These are phyloP conservation scores for Agastache rugosa DNA, from an alignment of 257 asterid genomes.

Conservation along the genomic window DNA sequence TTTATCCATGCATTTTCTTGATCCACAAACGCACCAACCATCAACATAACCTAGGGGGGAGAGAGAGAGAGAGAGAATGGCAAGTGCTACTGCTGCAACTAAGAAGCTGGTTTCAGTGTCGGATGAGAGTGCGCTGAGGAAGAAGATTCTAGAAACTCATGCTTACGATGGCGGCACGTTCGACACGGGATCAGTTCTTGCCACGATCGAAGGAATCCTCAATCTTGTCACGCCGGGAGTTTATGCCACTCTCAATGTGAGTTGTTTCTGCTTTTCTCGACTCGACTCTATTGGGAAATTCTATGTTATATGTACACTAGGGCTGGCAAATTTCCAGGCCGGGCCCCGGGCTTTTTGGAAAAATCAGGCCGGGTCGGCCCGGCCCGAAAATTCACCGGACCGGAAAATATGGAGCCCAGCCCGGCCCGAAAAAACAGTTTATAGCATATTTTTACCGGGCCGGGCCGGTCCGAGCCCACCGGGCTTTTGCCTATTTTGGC, in stretches of 20 bases:
- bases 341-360: too few species aligned
- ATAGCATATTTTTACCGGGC: too few species aligned
- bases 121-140: conserved; percentile 14
- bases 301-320: too few species aligned
- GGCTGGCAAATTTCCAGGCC: too few species aligned
- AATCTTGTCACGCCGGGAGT: not conserved
- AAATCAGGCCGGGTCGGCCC: too few species aligned
- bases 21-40: not conserved
- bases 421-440: too few species aligned
- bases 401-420: too few species aligned
- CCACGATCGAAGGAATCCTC: not conserved
- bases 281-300: too few species aligned
- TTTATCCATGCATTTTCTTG: not conserved
- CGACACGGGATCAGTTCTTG: not conserved
- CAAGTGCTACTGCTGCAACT: not conserved
- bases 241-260: not conserved
- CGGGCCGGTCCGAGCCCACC: too few species aligned
- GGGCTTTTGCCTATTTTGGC: too few species aligned
- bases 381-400: too few species aligned
- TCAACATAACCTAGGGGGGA: not conserved
- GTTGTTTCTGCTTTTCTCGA: too few species aligned
- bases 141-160: conserved; percentile 17
- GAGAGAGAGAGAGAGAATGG: not conserved
- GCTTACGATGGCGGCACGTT: not conserved
- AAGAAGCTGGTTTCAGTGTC: not conserved